Base-by-base conservation (phyloP, 169 alveolate species). In the Eimeria mitis region DNA sequence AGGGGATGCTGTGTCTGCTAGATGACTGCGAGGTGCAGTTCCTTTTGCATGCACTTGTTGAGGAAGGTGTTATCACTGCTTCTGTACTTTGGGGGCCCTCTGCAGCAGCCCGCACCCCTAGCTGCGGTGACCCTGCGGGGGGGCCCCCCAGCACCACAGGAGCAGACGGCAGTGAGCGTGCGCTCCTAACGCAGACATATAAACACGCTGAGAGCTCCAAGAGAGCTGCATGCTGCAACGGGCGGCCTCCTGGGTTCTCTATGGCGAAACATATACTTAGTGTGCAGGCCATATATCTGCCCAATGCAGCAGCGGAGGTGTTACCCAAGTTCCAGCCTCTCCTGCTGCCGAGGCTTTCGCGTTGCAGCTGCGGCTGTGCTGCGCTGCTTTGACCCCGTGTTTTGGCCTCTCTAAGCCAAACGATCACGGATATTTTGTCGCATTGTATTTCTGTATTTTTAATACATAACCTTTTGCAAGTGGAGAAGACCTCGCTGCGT, bases 1-100 rank as follows among this genome's bases (percentile, higher is more conserved):
- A 85, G 61, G 81, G 81, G 71, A 85, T 85, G 92, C 54, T 85
- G 8, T 85, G 92, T 42, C 92, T 85, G 6, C 92, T 85, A 2
- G 92, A 85, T 42, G 92, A 85, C 79, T 85, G 92, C 47, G 92
- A 85, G 65, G 92, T 85, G 42, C 81, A 85, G 92, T 63, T 85
- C 52, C 65, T 85, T 16, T 81, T 85, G 23, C 92, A 85, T 19
- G 23, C 81, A 0, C 79, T 85, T n/a, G 92, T 56, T 28, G 92
- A 85, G 63, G 92, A 85, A 42, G 92, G 92, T 14, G 52, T 85
- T 71, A 19, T 85, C 79, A 61, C 81, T 1, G 92, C 92, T 37
- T 56, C 92, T 14, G n/a, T 63, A 31, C 92, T 85, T 14, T 85
- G 92, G 92, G 81, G 92, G 63, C 92, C 79, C 52, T 14, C 71